Base-by-base conservation (phyloP, 352 stramenopile species). In the Saprolegnia parasitica region DNA sequence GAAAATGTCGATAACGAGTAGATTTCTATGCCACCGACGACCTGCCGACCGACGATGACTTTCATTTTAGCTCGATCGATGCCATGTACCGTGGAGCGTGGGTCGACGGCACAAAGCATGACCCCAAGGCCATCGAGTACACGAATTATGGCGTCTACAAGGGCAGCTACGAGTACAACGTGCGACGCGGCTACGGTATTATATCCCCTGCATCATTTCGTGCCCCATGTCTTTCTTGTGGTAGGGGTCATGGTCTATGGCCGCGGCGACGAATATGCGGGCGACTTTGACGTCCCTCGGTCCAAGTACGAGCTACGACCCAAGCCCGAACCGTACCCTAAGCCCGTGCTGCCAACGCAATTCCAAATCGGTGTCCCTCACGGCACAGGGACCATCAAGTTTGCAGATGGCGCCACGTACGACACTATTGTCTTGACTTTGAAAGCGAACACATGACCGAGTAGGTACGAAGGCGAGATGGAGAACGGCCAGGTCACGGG, bases 11-110 rank as follows among this genome's bases (percentile, higher is more conserved):
- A 49, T 35, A 21, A 49, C 15, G 29, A 55, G 24, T 62, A 75
- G 60, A 79, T 76, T 61, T 79, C 80, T 5, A 81, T 76, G 58
- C 46, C 24, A 37, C 56, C 6, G 56, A 49, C n/a, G 56, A 15
- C 15, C 35, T 65, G 21, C 56, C 56, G 40, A 65, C 56, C 18
- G 79, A 89, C 50, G 77, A 88, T 21, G 50, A 74, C 10, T 90
- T 90, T 62, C 81, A 90, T 42, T 81, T 90, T 70, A 88, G 80
- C 35, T 80, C 80, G 0, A 90, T 89, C 11, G 77, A 78, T 0
- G 72, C 79, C 4, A 79, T 89, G 67, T 90, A 88, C 72, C 56
- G 71, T 0, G 83, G 83, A 0, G 68, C 73, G 37, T 90, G 84
- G 77, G 66, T 72, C 15, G 71, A 86, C 23, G 80, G 81, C 5